Base-by-base conservation (phyloP, 1,139 yeast genomes). In the Petasospora rhodanensis region DNA sequence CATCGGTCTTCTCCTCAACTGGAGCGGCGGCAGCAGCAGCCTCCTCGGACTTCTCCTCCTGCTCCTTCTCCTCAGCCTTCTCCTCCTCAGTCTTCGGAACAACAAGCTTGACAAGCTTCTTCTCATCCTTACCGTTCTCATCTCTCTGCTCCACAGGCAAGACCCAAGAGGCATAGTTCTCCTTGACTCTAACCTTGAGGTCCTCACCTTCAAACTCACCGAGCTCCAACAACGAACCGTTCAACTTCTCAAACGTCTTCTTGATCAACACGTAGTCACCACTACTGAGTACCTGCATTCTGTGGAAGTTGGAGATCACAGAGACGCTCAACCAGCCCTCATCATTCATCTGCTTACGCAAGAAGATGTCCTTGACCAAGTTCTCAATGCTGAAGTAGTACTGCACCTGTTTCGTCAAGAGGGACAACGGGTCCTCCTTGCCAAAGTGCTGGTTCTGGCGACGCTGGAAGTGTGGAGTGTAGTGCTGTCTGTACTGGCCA, bases 331-430 rank as follows among this genome's bases (percentile, higher is more conserved):
- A 72, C 70, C 79, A 79, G 20, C 96, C 96, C 41, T 76, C 68
- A 30, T 67, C 61, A 59, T 80, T 78, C 95, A 86, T 85, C 52
- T 80, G 84, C 49, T 76, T 74, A 58, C 95, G 75, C 55, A 86
- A 66, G 56, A 62, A 85, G 39, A 82, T 64, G 58, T 86, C 96
- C 61, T 84, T 82, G 49, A 84, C 70, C 59, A 91, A 70, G 61
- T 91, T 91, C 51, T 87, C 95, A 36, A 80, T 70, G 18, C 93
- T 80, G 60, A 91, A 82, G 60, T 91, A 91, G 65, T 89, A 91
- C 55, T 85, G 91, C 39, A 87, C 66, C 66, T 87, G 96, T 48
- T 72, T 73, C 18, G 46, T 40, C 22, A 52, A 34, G 6, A 49
- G 41, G 20, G 39, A 36, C 21, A 48, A 26, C 15, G 51, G 48